Evolutionary conservation across 192 early-diverging fungal species (phyloP), one percentile per base, ranked within the genome.

Genomic region (Linnemannia zychae): DNA sequence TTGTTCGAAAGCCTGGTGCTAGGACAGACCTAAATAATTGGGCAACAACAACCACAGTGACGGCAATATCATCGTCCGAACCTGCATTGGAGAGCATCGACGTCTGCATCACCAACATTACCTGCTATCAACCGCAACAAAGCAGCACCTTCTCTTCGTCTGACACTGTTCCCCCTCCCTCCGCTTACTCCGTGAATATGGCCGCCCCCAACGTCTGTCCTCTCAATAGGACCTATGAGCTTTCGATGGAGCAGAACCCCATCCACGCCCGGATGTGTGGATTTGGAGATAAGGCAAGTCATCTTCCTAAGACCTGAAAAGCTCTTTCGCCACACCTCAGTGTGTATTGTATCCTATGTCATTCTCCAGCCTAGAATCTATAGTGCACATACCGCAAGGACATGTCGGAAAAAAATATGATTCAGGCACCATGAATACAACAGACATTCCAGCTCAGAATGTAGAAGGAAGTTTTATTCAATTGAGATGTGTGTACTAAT

Each of bases 211-310:
- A 31, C 57, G 12, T 12, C 31, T 31, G 9, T 13, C 28, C 24
- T 0, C 57, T 16, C 34, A 7, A 53, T 57, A 75, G 78, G 46
- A 71, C 77, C 11, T 86, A 88, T 49, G 84, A 77, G 37, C 82
- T 94, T 38, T 74, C 89, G 28, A 92, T 94, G 82, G 92, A 91
- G 15, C 93, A 94, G 84, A 88, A 94, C 66, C 93, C 93, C n/a
- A 79, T 89, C 50, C 84, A 90, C 52, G 93, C 93, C 28, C 90
- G 93, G 24, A 92, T 92, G 91, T 92, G 91, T 69, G 93, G 92
- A 24, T 94, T 93, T 67, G 89, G 92, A 65, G 92, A 92, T 63
- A 92, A 92, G 53, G 78, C 67, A 80, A 67, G 63, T 57, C 22
- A n/a, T 28, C 20, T 33, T 69, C 40, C 33, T 37, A 3, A n/a